phyloP scores from a whole-genome alignment of 148 eudicot genomes.

The Camellia sinensis region DNA sequence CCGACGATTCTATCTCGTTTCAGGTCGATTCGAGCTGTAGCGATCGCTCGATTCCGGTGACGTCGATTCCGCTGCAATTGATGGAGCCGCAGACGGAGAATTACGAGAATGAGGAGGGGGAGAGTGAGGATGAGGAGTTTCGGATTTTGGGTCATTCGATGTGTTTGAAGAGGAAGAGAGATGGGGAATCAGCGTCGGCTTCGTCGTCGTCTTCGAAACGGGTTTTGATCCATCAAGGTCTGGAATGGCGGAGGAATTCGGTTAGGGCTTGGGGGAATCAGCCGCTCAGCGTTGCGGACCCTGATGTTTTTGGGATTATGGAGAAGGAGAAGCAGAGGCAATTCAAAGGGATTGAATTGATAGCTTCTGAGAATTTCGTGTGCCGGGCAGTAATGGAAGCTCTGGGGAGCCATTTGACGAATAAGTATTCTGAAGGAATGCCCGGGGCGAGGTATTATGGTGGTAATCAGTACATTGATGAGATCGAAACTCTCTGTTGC shows the following conservation, averaged over 20 bases:
- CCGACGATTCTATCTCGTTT: constrained; percentile 57
- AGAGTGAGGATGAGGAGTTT: constrained; percentile 59
- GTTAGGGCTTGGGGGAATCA: constrained; percentile 78
- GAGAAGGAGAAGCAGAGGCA: constrained; percentile 84
- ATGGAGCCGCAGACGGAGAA: constrained; percentile 49
- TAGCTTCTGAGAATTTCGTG: constrained; percentile 95
- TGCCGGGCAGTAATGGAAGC: constrained; percentile 91
- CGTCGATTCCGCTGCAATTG: constrained; percentile 70
- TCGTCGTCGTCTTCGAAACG: constrained; percentile 41
- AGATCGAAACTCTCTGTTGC: constrained; percentile 72
- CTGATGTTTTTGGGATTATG: constrained; percentile 63
- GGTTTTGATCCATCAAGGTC: constrained; percentile 24
- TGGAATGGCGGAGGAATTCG: constrained; percentile 46
- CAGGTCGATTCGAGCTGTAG: constrained; percentile 46
- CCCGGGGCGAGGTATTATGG: constrained; percentile 88
- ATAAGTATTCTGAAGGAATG: constrained; percentile 88
- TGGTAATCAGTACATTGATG: constrained; percentile 84
- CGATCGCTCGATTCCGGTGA: constrained; percentile 35
- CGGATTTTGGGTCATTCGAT: constrained; percentile 71
- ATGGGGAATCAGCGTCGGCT: constrained; percentile 51
- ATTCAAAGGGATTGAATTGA: constrained; percentile 72
- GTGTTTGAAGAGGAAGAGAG: constrained; percentile 77
- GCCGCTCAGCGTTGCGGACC: constrained; percentile 58
- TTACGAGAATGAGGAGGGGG: constrained; percentile 31
- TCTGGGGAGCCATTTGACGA: constrained; percentile 76